Percentiles rank a stretch among this genome's conserved stretches.
Evolutionary conservation across 805 yeast genomes (phyloP).

Genomic region (Candida alai): DNA sequence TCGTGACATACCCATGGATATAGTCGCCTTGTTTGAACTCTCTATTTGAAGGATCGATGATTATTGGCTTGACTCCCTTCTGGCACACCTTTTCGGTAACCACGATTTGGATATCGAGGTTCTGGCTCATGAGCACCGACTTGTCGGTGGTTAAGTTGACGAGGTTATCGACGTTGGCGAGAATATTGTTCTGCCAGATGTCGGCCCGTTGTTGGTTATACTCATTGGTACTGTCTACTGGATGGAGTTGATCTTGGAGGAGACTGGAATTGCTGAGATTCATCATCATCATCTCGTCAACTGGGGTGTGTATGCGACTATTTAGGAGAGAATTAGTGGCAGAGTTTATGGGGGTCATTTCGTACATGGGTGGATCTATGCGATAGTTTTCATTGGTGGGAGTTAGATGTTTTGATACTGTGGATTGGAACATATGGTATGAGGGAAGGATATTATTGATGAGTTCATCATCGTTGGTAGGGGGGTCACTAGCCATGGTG

Average conservation of each 20-base stretch:
- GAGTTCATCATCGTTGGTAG: slow-evolving; percentile 19
- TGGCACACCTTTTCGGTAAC: slow-evolving; percentile 38
- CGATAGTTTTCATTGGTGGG: slow-evolving; percentile 37
- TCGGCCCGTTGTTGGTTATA: slow-evolving; percentile 24
- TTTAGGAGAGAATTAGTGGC: slow-evolving; percentile 10
- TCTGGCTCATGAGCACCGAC: slow-evolving; percentile 17
- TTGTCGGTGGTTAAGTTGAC: slow-evolving; percentile 30
- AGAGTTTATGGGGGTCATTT: slow-evolving; percentile 20
- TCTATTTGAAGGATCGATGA: slow-evolving; percentile 26
- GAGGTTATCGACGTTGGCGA: slow-evolving; percentile 39
- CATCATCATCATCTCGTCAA: slow-evolving; percentile 4
- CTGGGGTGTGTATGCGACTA: slow-evolving; percentile 13
- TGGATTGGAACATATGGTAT: slow-evolving; percentile 42
- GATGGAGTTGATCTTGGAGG: slow-evolving; percentile 5
- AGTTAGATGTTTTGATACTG: slow-evolving; percentile 34
- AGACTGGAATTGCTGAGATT: slow-evolving; percentile 9
- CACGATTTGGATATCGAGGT: slow-evolving; percentile 29
- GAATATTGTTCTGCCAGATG: slow-evolving; percentile 39
- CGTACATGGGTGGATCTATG: slow-evolving; percentile 35
- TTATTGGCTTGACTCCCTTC: slow-evolving; percentile 34
- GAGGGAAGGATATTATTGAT: slow-evolving; percentile 39
- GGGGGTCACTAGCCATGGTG: too few relatives aligned
- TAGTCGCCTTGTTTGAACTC: slow-evolving; percentile 41
- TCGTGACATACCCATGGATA: slow-evolving; percentile 41
- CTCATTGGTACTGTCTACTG: slow-evolving; percentile 6